Percentiles rank a stretch among this genome's conserved stretches.
phyloP scores from a whole-genome alignment of 1,284 basidiomycete species.

The Tilletia setariae region DNA sequence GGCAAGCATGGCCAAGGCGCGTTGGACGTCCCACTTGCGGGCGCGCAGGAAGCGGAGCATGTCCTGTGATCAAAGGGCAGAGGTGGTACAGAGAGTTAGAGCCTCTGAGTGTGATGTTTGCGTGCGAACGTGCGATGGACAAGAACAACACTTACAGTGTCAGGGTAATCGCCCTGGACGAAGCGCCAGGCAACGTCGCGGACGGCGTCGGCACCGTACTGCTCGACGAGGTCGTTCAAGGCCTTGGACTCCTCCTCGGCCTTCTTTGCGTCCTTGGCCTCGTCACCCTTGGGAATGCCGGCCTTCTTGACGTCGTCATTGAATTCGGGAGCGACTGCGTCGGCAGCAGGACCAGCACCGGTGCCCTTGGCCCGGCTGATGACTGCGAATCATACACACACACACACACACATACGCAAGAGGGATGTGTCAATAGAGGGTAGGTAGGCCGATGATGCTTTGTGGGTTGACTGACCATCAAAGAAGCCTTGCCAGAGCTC shows the following conservation, averaged over 20 bases:
- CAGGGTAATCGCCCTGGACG: constrained; percentile 30
- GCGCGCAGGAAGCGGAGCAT: constrained; percentile 55
- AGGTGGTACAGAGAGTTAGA: not conserved
- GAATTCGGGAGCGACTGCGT: constrained; percentile 17
- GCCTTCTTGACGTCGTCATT: constrained; percentile 28
- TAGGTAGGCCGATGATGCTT: no score
- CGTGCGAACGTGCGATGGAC: constrained; percentile 28
- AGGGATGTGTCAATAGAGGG: no score
- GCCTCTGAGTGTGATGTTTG: constrained; percentile 40
- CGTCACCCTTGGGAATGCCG: constrained; percentile 51
- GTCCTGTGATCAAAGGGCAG: not conserved
- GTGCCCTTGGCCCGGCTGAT: constrained; percentile 4
- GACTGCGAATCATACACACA: no score
- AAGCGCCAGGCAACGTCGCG: constrained; percentile 54
- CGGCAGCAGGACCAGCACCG: constrained; percentile 4
- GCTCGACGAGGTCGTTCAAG: constrained; percentile 50
- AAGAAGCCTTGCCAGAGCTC: constrained; percentile 51
- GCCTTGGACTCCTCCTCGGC: constrained; percentile 51
- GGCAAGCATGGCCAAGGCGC: constrained; percentile 55
- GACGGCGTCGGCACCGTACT: constrained; percentile 53
- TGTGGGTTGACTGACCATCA: constrained; percentile 14
- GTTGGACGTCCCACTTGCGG: constrained; percentile 54
- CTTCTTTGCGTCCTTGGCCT: constrained; percentile 49
- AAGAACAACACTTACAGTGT: not conserved
- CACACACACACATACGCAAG: no score